Base-by-base conservation (phyloP, 2,329 filamentous ascomycete genomes). In the Phoma sp. region DNA sequence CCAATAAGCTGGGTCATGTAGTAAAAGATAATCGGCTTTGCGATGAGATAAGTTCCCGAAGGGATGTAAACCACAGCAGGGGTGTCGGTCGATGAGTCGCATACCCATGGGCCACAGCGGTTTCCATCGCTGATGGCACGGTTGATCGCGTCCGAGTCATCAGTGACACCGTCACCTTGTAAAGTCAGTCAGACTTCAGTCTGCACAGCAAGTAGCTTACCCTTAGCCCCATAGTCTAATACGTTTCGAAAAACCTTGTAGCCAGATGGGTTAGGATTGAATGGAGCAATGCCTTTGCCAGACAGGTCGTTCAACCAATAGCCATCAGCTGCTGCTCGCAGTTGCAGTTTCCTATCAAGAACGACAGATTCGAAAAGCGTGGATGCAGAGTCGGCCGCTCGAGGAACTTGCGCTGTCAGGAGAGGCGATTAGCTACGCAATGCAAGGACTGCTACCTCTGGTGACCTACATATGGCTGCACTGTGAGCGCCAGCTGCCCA, bases 1-100 rank as follows among this genome's bases (percentile, higher is more conserved):
- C 85, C 85, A 44, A 88, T 78, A 8, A 89, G 73, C 64, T 87
- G 81, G 2, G 86, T 88, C 62, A 84, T 83, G 74, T 88, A 89
- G 64, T 85, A 88, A 64, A 85, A 80, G 55, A 86, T 78, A 57
- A 89, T 85, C 0, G 84, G 78, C 1, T 77, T 75, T 48, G 56
- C 57, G 38, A 74, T 68, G 40, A 72, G 55, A 62, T 90, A 90
- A 0, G 81, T 86, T 38, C 85, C 85, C 38, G 81, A 78, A 2
- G 82, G 83, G 62, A 85, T 84, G 69, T 85, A 86, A 9, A 86
- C 79, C 31, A 85, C 75, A 3, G 82, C 83, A 3, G 84, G 84
- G 2, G 80, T 81, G 2, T 78, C 80, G 1, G 84, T 85, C 2
- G 80, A 74, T 1, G 78, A 80, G 12, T 69, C 61, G 63, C 80